Percentiles rank a stretch among this genome's conserved stretches.
Evolutionary conservation across 225 moss, liverwort and hornwort species (phyloP).

Genomic region (Polytrichum formosum): DNA sequence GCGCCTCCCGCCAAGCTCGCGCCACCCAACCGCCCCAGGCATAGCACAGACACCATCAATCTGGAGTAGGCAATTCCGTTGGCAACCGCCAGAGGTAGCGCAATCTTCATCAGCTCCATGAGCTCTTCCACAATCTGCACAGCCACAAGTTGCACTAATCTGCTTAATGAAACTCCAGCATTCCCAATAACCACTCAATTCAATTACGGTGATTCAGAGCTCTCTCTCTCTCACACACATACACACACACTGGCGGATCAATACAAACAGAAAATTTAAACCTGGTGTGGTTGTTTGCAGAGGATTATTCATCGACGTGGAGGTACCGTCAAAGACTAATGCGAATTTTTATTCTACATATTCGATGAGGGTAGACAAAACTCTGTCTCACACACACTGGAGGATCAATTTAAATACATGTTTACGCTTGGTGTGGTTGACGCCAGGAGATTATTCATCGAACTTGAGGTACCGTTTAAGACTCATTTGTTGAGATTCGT

Average conservation of each 20-base stretch:
- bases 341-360: no score
- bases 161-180: no score
- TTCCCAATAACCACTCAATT: background rate
- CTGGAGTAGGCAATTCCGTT: constrained; percentile 71
- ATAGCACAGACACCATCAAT: constrained; percentile 92
- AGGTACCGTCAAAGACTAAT: background rate
- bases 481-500: no score
- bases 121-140: constrained; percentile 72
- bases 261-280: no score
- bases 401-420: no score
- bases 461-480: no score
- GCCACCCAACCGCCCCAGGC: constrained; percentile 72
- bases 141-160: background rate
- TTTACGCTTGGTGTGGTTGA: no score
- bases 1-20: constrained; percentile 85
- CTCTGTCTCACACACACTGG: no score
- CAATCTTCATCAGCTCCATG: constrained; percentile 71
- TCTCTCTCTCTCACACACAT: background rate
- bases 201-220: background rate
- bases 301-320: background rate
- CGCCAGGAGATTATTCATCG: no score
- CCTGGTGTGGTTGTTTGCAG: no score
- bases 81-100: constrained; percentile 62
- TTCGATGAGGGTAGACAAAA: no score
- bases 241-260: background rate